Evolutionary conservation across 441 rosid genomes (phyloP).

Genomic region (Gossypium aridum): DNA sequence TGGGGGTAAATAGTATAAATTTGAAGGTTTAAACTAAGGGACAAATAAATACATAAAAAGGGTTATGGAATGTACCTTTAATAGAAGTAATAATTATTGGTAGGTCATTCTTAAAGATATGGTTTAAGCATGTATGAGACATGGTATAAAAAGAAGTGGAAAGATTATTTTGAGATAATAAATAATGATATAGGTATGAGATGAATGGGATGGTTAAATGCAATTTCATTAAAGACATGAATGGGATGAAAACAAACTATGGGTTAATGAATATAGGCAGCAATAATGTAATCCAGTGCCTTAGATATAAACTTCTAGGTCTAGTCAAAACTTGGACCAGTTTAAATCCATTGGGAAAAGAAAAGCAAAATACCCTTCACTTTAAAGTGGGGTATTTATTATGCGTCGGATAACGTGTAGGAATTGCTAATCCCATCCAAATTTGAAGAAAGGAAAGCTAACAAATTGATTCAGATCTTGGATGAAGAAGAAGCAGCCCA

Average conservation of each 20-base stretch:
- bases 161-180: background rate
- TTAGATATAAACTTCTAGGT: no score
- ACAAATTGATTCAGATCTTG: background rate
- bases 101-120: background rate
- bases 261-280: no score
- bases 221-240: no score
- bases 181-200: background rate
- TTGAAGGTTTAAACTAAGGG: background rate
- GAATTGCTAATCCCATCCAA: background rate
- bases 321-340: no score
- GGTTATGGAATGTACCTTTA: background rate
- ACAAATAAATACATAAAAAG: background rate
- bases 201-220: no score
- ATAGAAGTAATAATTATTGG: background rate
- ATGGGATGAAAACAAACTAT: no score
- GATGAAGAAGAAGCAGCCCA: background rate
- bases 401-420: background rate
- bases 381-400: background rate
- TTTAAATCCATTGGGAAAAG: background rate
- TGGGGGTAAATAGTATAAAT: background rate
- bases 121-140: background rate
- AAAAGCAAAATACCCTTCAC: background rate
- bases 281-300: no score
- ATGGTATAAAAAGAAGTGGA: background rate
- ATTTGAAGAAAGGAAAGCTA: background rate